Conservation (phyloP, 345 rosid genomes). For the Syzygium aromaticum region DNA sequence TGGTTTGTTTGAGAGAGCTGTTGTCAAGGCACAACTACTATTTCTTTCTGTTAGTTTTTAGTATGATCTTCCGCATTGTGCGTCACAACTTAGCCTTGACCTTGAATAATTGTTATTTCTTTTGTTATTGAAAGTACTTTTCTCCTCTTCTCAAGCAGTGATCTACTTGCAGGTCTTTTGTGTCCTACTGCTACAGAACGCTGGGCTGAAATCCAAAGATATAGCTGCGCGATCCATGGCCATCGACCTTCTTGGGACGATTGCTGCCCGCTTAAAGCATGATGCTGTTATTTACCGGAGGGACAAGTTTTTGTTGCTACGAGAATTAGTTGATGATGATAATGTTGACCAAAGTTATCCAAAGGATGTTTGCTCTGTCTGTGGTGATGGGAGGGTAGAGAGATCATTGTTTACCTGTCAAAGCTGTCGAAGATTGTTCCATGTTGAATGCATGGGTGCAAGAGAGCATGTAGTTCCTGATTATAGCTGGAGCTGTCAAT, state of each 20-base stretch:
- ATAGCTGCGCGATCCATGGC: conserved; percentile 83
- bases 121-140: neutral
- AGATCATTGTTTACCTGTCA: conserved; percentile 57
- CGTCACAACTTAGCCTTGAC: neutral
- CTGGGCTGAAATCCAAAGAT: conserved; percentile 95
- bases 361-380: conserved; percentile 59
- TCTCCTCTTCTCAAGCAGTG: conserved; percentile 7
- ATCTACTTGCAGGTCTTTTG: conserved; percentile 79
- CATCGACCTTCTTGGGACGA: conserved; percentile 87
- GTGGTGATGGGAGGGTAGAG: conserved; percentile 57
- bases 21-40: neutral
- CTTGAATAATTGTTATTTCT: neutral
- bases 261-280: conserved; percentile 86
- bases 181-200: conserved; percentile 89
- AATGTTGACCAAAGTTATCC: conserved; percentile 21
- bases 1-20: neutral
- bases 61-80: neutral
- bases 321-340: conserved; percentile 49
- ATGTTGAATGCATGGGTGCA: conserved; percentile 84
- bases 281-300: conserved; percentile 56
- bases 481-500: conserved; percentile 71
- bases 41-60: neutral
- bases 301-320: conserved; percentile 56
- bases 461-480: conserved; percentile 67
- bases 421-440: conserved; percentile 72